Conservation (phyloP, 2,329 filamentous ascomycete species). For the Cladophialophora yegresii region DNA sequence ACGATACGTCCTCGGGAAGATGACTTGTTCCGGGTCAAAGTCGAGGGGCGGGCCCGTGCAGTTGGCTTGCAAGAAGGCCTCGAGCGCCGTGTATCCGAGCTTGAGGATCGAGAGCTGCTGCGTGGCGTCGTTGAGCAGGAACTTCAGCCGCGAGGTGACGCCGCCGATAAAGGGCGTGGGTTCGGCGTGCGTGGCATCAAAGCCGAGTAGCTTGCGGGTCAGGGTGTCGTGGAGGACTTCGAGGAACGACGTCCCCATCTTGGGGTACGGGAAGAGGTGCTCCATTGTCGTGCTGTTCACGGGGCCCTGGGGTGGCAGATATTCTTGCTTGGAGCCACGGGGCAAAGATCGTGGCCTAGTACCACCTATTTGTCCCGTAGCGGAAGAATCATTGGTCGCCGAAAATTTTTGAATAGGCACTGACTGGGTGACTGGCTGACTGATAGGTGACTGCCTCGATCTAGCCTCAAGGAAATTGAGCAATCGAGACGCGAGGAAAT, state of each 20-base stretch:
- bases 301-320: background rate
- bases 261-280: slow-evolving; percentile 36
- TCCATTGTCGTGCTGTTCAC: slow-evolving; percentile 27
- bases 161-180: slow-evolving; percentile 40
- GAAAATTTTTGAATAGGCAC: background rate
- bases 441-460: background rate
- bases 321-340: background rate
- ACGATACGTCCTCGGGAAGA: slow-evolving; percentile 51
- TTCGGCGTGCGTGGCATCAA: slow-evolving; percentile 39
- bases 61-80: slow-evolving; percentile 81
- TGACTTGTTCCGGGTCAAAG: slow-evolving; percentile 53
- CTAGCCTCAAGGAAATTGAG: background rate
- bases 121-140: slow-evolving; percentile 42
- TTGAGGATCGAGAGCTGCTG: slow-evolving; percentile 49
- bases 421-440: background rate
- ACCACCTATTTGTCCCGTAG: background rate
- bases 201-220: slow-evolving; percentile 45
- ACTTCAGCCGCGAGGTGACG: slow-evolving; percentile 44
- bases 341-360: background rate
- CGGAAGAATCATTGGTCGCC: background rate
- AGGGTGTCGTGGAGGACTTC: slow-evolving; percentile 40
- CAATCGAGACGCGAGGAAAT: background rate
- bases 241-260: slow-evolving; percentile 36
- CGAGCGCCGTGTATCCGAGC: slow-evolving; percentile 68
- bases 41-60: slow-evolving; percentile 82